These are phyloP conservation scores for Apiotrichum montevideense DNA, from an alignment of 1,284 basidiomycete species.

Conservation along the genomic window DNA sequence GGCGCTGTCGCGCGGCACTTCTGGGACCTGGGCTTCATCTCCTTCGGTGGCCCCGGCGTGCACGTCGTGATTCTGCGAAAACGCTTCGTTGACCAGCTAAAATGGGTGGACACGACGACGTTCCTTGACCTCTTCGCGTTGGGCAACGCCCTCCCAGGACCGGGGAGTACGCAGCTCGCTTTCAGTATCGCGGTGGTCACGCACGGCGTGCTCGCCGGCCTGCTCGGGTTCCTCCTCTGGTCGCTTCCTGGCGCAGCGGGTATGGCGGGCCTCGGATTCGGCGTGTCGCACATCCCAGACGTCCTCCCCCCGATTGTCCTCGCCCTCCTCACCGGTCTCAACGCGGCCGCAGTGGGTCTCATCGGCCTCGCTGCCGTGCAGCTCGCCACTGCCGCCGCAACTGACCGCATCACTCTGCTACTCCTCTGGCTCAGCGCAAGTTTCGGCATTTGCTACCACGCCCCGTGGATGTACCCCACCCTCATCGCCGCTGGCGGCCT, in stretches of 20 bases:
- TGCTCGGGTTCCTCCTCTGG: conserved; percentile 47
- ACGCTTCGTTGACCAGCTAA: conserved; percentile 27
- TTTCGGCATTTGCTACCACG: conserved; percentile 54
- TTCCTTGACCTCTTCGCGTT: conserved; percentile 48
- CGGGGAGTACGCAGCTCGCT: conserved; percentile 47
- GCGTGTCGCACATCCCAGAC: conserved; percentile 51
- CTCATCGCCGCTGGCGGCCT: conserved; percentile 43
- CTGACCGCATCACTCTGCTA: conserved; percentile 51
- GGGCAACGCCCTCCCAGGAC: conserved; percentile 49
- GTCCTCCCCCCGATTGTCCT: conserved; percentile 53
- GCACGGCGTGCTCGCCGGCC: conserved; percentile 41
- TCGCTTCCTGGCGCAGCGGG: conserved; percentile 52
- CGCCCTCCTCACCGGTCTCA: conserved; percentile 55
- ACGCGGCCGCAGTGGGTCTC: conserved; percentile 56
- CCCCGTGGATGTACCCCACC: conserved; percentile 49
- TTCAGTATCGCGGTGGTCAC: conserved; percentile 45
- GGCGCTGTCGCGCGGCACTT: conserved; percentile 13
- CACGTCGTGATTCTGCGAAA: conserved; percentile 32
- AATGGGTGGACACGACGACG: conserved; percentile 30
- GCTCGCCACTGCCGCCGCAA: conserved; percentile 51
- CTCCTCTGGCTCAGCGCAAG: conserved; percentile 52
- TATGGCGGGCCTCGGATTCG: conserved; percentile 55
- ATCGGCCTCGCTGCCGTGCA: conserved; percentile 56
- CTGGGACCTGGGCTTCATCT: conserved; percentile 30
- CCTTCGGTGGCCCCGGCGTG: conserved; percentile 33